Conservation (phyloP, 2,329 filamentous ascomycete species). For the Pestalotiopsis sp. region DNA sequence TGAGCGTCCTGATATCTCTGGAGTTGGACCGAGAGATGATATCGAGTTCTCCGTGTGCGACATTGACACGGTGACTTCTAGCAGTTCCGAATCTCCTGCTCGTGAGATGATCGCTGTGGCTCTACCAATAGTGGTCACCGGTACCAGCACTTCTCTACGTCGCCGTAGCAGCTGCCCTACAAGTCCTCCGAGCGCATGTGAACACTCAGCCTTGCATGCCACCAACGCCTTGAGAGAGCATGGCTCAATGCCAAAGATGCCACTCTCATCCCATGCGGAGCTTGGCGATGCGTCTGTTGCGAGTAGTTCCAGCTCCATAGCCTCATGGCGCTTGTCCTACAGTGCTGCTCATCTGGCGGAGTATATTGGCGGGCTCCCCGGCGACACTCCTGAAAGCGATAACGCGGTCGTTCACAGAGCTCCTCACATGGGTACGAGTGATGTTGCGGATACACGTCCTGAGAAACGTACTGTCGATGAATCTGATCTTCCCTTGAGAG, state of each 20-base stretch:
- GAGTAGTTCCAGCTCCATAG: constrained; percentile 26
- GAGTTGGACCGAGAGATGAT: constrained; percentile 49
- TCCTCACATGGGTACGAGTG: background rate
- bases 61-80: constrained; percentile 7
- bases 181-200: constrained; percentile 14
- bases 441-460: background rate
- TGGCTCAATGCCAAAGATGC: constrained; percentile 20
- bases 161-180: constrained; percentile 21
- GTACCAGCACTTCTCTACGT: constrained; percentile 5
- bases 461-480: background rate
- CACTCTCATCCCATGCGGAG: constrained; percentile 23
- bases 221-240: constrained; percentile 16
- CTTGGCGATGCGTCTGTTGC: constrained; percentile 23
- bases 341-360: constrained; percentile 26
- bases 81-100: background rate
- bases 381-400: background rate
- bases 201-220: constrained; percentile 14
- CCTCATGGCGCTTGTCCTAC: constrained; percentile 31
- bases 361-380: background rate
- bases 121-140: background rate
- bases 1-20: constrained; percentile 26
- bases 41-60: constrained; percentile 46
- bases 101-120: background rate
- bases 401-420: background rate
- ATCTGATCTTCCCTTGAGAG: background rate